A percentile compares a stretch with the other conserved stretches of the same genome.
Evolutionary conservation across 2,329 filamentous ascomycete species (phyloP).

Genomic region (Pseudopithomyces chartarum): DNA sequence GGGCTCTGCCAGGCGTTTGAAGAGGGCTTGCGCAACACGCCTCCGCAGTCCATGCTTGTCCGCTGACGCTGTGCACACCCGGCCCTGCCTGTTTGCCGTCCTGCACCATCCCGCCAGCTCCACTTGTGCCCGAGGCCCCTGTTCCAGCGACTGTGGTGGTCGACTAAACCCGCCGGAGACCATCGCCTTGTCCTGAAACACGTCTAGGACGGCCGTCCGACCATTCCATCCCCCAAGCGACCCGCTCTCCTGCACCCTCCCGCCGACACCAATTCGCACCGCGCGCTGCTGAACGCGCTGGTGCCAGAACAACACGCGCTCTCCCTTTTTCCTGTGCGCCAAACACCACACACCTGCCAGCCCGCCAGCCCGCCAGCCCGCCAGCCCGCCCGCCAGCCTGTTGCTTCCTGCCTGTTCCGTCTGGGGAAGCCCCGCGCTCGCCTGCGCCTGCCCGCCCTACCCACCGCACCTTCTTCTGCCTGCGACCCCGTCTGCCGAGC

Average conservation of each 20-base stretch:
- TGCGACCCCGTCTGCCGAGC: not conserved
- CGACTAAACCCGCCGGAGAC: constrained; percentile 6
- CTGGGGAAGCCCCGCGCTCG: constrained; percentile 5
- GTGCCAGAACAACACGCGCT: constrained; percentile 2
- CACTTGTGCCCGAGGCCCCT: not conserved
- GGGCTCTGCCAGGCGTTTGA: not conserved
- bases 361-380: not conserved
- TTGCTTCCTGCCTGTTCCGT: constrained; percentile 1
- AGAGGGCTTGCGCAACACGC: constrained; percentile 16
- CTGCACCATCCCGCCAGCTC: constrained; percentile 1
- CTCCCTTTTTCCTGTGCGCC: not conserved
- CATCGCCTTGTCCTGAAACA: constrained; percentile 10
- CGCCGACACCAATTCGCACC: constrained; percentile 3
- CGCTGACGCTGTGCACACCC: not conserved
- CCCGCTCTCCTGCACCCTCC: constrained; percentile 10
- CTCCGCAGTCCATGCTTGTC: constrained; percentile 6
- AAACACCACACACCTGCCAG: not conserved
- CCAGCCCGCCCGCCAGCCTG: not conserved
- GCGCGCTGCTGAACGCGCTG: constrained; percentile 1
- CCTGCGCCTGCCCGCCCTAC: not conserved
- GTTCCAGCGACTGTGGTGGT: not conserved
- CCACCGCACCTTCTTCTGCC: not conserved
- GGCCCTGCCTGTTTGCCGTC: not conserved
- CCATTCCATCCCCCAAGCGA: not conserved
- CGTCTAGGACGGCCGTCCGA: constrained; percentile 3